These are phyloP conservation scores for Fusarium sp. DNA, from an alignment of 2,329 filamentous ascomycete genomes.

Conservation along the genomic window DNA sequence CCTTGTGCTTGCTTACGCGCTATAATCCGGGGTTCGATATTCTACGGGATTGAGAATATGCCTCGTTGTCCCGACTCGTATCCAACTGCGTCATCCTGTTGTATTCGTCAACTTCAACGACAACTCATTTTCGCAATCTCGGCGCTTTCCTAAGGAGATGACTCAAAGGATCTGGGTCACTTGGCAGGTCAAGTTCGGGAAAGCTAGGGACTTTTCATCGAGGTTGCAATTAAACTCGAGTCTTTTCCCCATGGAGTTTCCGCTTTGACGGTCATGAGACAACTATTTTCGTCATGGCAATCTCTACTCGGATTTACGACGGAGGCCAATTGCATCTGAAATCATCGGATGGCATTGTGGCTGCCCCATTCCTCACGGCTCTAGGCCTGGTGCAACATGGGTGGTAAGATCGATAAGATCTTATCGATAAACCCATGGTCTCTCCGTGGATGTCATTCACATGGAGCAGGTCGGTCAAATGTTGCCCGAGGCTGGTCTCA, in stretches of 20 bases:
- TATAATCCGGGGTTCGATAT: conserved; percentile 26
- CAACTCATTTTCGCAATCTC: conserved; percentile 19
- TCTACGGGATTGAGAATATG: conserved; percentile 27
- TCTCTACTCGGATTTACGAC: conserved; percentile 19
- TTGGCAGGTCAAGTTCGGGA: conserved; percentile 19
- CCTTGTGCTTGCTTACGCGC: conserved; percentile 31
- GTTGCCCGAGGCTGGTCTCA: background rate
- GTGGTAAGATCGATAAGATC: conserved; percentile 25
- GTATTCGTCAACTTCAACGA: conserved; percentile 22
- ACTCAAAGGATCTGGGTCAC: conserved; percentile 22
- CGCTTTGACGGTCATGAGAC: conserved; percentile 6
- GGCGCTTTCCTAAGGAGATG: conserved; percentile 14
- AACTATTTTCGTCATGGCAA: background rate
- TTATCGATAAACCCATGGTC: background rate
- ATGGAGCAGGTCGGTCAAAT: background rate
- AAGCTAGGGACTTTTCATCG: conserved; percentile 3
- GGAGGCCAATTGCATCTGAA: background rate
- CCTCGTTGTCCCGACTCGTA: conserved; percentile 18
- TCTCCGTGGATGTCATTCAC: background rate
- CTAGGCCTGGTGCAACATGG: background rate
- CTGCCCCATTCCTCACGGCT: background rate
- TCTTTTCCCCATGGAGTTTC: background rate
- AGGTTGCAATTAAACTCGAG: conserved; percentile 2
- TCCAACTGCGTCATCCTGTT: conserved; percentile 17
- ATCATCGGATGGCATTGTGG: background rate